Evolutionary conservation across 257 asterid species (phyloP), one percentile per base, ranked within the genome.

Genomic region (Capsicum baccatum): DNA sequence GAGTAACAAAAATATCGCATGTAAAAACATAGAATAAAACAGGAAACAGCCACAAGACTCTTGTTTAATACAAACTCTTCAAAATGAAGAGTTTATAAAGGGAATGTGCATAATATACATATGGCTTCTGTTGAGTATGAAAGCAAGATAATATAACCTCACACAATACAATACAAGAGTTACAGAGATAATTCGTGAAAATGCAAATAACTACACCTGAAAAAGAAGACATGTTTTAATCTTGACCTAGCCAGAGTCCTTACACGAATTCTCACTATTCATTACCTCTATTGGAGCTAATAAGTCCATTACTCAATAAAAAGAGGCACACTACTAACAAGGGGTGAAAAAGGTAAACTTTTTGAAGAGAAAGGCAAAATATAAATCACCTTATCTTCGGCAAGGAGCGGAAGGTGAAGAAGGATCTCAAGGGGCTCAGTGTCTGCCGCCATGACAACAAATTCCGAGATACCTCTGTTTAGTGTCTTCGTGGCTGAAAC

Each of bases 341-440:
- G 1, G 21, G 81, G 62, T 7, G 47, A 21, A 21, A 52, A 6
- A 13, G 52, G 0, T 12, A 0, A 54, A 50, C 7, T 48, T 52
- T 3, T 12, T 21, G 3, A 14, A 17, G 63, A 26, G 26, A 52
- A 81, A 59, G 10, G 48, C 11, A 74, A 21, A 50, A 13, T 19
- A 50, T 21, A 39, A 33, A 14, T 55, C 83, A 96, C 99, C 98
- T 96, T 96, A 64, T 94, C 99, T 83, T 96, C 99, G 37, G 98
- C 97, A 14, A 96, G 96, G 59, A 96, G 98, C 11, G 99, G 99
- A 79, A 94, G 98, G 84, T 96, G 98, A 64, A 96, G 99, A 76
- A 96, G 94, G 85, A 96, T 96, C 80, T 96, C 98, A 76, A 96
- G 97, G 1, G 99, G 99, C 89, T 96, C 98, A 0, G 98, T 92